phyloP scores from a whole-genome alignment of 176 grass and related monocot genomes.

The Lolium perenne region DNA sequence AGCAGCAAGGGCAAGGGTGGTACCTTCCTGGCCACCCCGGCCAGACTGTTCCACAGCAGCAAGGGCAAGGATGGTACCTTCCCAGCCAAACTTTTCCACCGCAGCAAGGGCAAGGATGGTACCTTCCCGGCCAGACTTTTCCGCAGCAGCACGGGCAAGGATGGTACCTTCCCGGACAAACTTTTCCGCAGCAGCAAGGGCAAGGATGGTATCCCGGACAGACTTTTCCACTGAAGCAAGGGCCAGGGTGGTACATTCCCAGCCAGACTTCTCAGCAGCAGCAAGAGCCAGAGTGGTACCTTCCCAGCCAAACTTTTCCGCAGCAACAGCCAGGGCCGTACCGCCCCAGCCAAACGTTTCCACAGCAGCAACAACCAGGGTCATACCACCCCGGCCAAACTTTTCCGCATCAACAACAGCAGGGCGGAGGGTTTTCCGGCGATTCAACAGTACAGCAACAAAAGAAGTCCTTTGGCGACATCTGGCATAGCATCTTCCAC shows the following conservation, averaged over 20 bases:
- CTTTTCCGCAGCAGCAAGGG: not conserved
- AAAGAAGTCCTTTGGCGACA: no score
- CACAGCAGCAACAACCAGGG: not conserved
- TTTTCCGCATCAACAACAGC: no score
- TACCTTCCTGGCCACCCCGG: no score
- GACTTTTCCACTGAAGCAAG: not conserved
- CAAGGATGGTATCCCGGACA: not conserved
- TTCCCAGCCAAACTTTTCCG: not conserved
- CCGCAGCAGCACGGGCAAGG: not conserved
- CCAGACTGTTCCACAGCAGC: no score
- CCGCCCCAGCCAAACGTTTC: not conserved
- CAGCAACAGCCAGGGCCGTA: not conserved
- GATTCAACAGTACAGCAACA: no score
- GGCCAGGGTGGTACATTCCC: not conserved
- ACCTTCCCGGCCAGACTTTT: not conserved
- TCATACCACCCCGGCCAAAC: no score
- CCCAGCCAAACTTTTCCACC: no score
- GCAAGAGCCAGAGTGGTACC: not conserved
- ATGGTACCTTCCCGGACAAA: not conserved
- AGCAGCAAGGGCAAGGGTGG: no score
- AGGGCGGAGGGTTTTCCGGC: no score
- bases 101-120: not conserved
- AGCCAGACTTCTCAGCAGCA: not conserved
- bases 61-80: no score
- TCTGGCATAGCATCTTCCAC: no score